Conservation (phyloP, 2,329 filamentous ascomycete species). For the Exserohilum rostratum region DNA sequence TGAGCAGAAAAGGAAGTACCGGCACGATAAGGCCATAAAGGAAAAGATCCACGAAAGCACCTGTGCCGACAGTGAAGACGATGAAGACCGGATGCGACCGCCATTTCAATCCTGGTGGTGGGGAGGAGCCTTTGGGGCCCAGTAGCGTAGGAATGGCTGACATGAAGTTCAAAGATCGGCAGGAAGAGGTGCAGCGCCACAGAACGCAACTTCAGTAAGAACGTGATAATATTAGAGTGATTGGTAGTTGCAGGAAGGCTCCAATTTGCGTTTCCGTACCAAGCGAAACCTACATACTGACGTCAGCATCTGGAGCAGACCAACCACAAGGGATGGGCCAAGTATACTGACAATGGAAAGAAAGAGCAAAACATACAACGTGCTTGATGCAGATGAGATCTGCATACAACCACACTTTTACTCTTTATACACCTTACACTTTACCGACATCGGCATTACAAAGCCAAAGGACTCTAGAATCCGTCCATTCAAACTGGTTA, state of each 20-base stretch:
- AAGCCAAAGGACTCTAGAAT: too few relatives aligned
- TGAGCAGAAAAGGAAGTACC: conserved; percentile 63
- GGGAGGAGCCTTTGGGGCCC: neutral
- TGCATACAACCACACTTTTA: too few relatives aligned
- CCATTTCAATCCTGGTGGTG: conserved; percentile 53
- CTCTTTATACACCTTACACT: too few relatives aligned
- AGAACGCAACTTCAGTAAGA: neutral
- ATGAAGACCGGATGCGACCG: conserved; percentile 67
- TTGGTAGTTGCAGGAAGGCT: neutral
- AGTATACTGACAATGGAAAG: neutral
- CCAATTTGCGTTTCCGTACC: conserved; percentile 1
- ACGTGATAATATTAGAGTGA: neutral
- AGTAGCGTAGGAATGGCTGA: neutral
- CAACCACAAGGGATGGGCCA: neutral
- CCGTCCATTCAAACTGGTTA: too few relatives aligned
- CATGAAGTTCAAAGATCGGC: neutral
- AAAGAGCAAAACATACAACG: neutral
- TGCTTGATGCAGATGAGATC: neutral
- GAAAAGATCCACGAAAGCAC: conserved; percentile 65
- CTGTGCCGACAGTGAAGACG: conserved; percentile 61
- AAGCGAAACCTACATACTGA: conserved; percentile 3
- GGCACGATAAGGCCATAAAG: conserved; percentile 66
- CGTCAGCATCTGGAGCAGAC: neutral
- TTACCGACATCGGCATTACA: too few relatives aligned
- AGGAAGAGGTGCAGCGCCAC: neutral